These are phyloP conservation scores for Ambrosia hybrid DNA, from an alignment of 140 eudicot species.

Conservation along the genomic window DNA sequence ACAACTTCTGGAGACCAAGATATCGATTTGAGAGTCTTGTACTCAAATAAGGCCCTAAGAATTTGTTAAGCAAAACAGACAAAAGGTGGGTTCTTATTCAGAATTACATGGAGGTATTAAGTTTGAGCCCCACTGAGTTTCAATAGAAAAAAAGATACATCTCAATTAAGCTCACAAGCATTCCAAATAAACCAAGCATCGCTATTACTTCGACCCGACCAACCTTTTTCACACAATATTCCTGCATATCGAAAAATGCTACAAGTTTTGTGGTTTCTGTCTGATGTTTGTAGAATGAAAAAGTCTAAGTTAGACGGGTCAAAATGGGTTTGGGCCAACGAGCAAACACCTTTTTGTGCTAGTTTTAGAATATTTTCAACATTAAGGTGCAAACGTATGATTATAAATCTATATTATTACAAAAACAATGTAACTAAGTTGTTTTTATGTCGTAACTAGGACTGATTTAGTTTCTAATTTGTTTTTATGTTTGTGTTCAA, in stretches of 20 bases:
- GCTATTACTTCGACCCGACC: constrained; percentile 73
- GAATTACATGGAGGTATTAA: neutral
- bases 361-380: neutral
- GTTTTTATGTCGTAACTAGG: too few species aligned
- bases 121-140: neutral
- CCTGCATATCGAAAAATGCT: constrained; percentile 40
- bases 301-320: neutral
- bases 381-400: neutral
- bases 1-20: constrained; percentile 71
- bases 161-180: constrained; percentile 58
- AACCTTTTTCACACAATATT: constrained; percentile 68
- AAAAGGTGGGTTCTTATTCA: neutral
- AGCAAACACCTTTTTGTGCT: neutral
- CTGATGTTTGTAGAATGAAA: neutral
- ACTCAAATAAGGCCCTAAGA: constrained; percentile 55
- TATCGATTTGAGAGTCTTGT: constrained; percentile 48
- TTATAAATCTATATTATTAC: too few species aligned
- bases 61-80: constrained; percentile 34
- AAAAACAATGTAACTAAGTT: too few species aligned
- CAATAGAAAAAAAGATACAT: constrained; percentile 62
- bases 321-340: neutral
- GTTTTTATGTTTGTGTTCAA: neutral
- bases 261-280: neutral
- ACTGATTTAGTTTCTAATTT: too few species aligned
- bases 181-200: constrained; percentile 74